Base-by-base conservation (phyloP, 2,329 filamentous ascomycete species). In the Penicillium sp. region DNA sequence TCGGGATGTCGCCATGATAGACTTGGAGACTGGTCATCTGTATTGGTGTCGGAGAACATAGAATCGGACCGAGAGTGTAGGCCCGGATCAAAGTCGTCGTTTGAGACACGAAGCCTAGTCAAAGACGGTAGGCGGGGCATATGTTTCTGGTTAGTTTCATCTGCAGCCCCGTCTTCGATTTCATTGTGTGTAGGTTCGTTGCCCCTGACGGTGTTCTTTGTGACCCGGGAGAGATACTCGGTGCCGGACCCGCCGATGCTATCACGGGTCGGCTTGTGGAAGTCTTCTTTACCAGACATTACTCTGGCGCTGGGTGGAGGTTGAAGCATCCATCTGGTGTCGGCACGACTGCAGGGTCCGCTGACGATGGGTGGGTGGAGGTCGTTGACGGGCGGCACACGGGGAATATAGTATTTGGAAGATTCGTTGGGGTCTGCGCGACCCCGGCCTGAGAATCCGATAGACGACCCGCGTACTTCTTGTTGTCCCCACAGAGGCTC, bases 241-340 rank as follows among this genome's bases (percentile, higher is more conserved):
- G 31, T 50, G 18, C 49, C 43, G 31, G 55, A 50, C 32, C 46
- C 59, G 41, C 48, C 53, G 22, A 50, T 9, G 50, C 59, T 66
- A 39, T 60, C 62, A 36, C 57, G 62, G 39, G 62, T 56, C 22
- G 66, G 63, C 9, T 58, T 47, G 45, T 56, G 60, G 31, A 65
- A 65, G 4, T 62, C 65, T 48, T 89, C 84, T 70, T 92, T 94
- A 61, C 92, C 92, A 60, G 88, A 89, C 92, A 97, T 97, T 55
- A 96, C 81, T 70, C 88, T 92, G 53, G 92, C 91, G 32, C 88
- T 84, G n/a, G 92, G 92, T 1, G 92, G 91, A 2, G 92, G 92
- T 67, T 96, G 90, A 48, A 96, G 78, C 92, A 97, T 96, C 92
- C 92, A 97, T 67, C 82, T 83, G 50, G 89, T 88, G 55, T 89